Evolutionary conservation across 805 yeast genomes (phyloP), one percentile per base, ranked within the genome.

Genomic region (Candida alai): DNA sequence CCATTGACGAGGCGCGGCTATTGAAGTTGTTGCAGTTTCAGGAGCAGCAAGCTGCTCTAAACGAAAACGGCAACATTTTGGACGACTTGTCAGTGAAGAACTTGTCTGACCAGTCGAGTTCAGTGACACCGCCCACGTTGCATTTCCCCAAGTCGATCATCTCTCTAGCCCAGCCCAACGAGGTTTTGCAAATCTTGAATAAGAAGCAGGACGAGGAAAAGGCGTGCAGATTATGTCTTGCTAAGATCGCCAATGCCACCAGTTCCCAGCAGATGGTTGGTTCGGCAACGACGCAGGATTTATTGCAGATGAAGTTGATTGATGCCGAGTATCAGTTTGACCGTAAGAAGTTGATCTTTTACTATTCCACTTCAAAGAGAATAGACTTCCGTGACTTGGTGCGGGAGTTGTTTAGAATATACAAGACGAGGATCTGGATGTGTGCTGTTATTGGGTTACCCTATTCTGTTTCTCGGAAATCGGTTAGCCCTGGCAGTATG

Each of bases 291-390:
- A 37, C 40, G 6, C 38, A 37, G 16, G 52, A 49, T 35, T 44
- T 45, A 53, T 68, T 51, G 60, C 61, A 61, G 40, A 64, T 84
- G 68, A 74, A 74, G 46, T 70, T 84, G 32, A 66, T 83, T 43
- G 84, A 79, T 52, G 82, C 86, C 1, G 94, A 84, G 55, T 84
- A 80, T 56, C 94, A 84, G 57, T 84, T 81, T 56, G 93, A 84
- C 54, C 74, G 84, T 39, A 81, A 82, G 52, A 84, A 84, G 47
- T 65, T 84, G 41, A 84, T 82, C 5, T 80, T 84, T 46, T 84
- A 82, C 56, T 81, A 80, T 49, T 69, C 68, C 16, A 59, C 71
- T 6, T 65, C 66, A 33, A 78, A 78, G 47, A 62, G 93, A 45
- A 71, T 83, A 36, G 93, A 84, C 52, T 83, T 83, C 52, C 65